Conservation (phyloP, 2,329 filamentous ascomycete species). For the Sclerotinia glacialis region DNA sequence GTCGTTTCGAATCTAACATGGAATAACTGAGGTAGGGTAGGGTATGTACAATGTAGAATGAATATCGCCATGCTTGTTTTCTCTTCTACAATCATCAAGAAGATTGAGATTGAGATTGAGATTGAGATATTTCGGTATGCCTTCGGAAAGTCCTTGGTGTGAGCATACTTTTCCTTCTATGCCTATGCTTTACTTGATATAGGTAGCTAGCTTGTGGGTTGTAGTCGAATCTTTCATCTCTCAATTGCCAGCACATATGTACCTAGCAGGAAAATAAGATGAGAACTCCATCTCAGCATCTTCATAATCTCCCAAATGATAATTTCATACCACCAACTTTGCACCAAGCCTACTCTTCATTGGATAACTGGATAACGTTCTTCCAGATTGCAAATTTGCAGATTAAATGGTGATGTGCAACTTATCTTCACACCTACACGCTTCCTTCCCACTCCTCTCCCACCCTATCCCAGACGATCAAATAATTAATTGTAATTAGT, state of each 20-base stretch:
- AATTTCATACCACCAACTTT: not conserved
- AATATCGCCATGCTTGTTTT: not conserved
- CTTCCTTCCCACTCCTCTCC: not conserved
- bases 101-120: not conserved
- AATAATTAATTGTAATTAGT: not conserved
- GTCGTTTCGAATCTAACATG: slow-evolving; percentile 6
- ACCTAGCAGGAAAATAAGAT: not conserved
- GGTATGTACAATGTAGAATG: not conserved
- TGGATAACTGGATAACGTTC: not conserved
- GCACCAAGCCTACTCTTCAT: not conserved
- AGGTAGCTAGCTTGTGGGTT: not conserved
- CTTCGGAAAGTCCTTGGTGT: not conserved
- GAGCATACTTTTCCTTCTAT: not conserved
- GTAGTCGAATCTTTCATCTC: slow-evolving; percentile 2
- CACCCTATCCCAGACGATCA: not conserved
- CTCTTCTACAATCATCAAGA: not conserved
- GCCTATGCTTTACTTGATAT: not conserved
- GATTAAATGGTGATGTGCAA: slow-evolving; percentile 13
- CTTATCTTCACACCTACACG: not conserved
- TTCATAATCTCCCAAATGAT: slow-evolving; percentile 16
- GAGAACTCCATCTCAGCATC: slow-evolving; percentile 7
- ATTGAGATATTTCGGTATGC: not conserved
- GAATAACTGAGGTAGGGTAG: too few species aligned
- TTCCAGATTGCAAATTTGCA: slow-evolving; percentile 6
- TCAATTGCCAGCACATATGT: slow-evolving; percentile 2